Evolutionary conservation across 495 filamentous ascomycete species (phyloP).

Genomic region (Parmelia sp.): DNA sequence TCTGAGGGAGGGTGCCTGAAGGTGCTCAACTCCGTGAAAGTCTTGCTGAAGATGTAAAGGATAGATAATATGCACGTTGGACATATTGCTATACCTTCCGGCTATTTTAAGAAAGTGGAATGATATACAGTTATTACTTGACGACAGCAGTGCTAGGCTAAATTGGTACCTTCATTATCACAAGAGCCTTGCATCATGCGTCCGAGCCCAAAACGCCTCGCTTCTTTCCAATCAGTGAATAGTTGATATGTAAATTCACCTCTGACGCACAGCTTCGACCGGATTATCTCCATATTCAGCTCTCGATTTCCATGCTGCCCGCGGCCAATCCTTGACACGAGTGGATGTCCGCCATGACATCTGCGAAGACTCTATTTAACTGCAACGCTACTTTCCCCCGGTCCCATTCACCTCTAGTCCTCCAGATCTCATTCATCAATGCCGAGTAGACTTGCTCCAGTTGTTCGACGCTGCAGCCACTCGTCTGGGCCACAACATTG

Average conservation of each 20-base stretch:
- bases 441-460: constrained; percentile 88
- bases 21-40: not conserved
- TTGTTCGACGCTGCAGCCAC: constrained; percentile 84
- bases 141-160: not conserved
- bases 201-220: not conserved
- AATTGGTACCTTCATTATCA: too few species aligned
- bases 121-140: too few species aligned
- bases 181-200: too few species aligned
- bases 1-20: constrained; percentile 34
- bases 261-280: not conserved
- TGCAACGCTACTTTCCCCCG: constrained; percentile 59
- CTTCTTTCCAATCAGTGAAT: constrained; percentile 2
- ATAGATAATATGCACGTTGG: not conserved
- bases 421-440: constrained; percentile 86
- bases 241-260: not conserved
- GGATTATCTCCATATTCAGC: not conserved
- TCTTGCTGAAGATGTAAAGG: not conserved
- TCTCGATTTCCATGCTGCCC: constrained; percentile 24
- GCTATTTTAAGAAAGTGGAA: too few species aligned
- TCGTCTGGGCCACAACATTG: constrained; percentile 55
- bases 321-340: constrained; percentile 52
- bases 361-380: constrained; percentile 66
- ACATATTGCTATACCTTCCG: not conserved
- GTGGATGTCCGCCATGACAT: constrained; percentile 74
- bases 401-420: constrained; percentile 68